These are phyloP conservation scores for Coccomyxa subellipsoidea DNA, from an alignment of 163 green algal species.

Conservation along the genomic window DNA sequence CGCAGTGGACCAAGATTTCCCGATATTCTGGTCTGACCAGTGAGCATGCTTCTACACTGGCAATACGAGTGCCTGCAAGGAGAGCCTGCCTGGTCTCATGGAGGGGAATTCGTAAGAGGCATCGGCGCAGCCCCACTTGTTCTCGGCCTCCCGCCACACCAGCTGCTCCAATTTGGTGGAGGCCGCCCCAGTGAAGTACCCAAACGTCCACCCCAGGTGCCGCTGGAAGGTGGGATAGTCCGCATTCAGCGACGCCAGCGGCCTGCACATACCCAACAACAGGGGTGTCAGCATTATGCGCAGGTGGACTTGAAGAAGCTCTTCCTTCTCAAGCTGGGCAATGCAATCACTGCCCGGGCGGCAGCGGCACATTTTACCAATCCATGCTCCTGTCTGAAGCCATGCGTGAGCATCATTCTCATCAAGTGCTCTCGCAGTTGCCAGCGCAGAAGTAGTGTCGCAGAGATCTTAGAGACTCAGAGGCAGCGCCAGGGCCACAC, in stretches of 20 bases:
- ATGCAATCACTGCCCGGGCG: too few relatives aligned
- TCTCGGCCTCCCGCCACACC: not conserved
- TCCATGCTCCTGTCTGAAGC: too few relatives aligned
- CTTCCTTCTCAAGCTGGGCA: too few relatives aligned
- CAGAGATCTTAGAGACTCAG: too few relatives aligned
- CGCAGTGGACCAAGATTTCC: too few relatives aligned
- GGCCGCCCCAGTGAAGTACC: not conserved
- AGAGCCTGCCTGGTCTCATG: not conserved
- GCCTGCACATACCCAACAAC: not conserved
- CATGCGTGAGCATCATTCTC: too few relatives aligned
- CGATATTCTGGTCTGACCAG: too few relatives aligned
- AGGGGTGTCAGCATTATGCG: not conserved
- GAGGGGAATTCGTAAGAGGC: not conserved
- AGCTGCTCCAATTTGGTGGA: not conserved
- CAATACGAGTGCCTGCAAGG: not conserved
- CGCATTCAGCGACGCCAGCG: constrained; percentile 9
- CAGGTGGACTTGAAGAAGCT: too few relatives aligned
- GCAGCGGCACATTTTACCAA: too few relatives aligned
- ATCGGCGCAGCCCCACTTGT: not conserved
- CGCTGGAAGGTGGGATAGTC: constrained; percentile 5
- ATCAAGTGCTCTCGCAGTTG: too few relatives aligned
- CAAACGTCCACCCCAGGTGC: constrained; percentile 3
- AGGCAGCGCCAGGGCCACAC: too few relatives aligned
- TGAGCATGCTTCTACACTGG: not conserved
- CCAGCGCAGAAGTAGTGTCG: too few relatives aligned